These are phyloP conservation scores for Hymenoscyphus fructigenus DNA, from an alignment of 2,329 filamentous ascomycete species.

Conservation along the genomic window DNA sequence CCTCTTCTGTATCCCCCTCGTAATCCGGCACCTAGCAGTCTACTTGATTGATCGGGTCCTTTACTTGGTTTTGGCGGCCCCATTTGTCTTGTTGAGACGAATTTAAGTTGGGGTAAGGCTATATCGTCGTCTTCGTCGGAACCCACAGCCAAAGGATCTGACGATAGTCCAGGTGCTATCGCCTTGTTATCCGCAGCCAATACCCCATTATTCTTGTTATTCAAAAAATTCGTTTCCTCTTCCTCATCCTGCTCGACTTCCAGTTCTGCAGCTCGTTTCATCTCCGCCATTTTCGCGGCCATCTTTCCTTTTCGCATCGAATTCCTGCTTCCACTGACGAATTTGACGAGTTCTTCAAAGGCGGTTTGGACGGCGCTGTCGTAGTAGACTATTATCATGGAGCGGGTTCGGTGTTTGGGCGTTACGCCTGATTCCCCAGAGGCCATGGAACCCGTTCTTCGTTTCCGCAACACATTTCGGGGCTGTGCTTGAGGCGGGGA, in stretches of 20 bases:
- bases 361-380: conserved; percentile 82
- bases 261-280: conserved; percentile 58
- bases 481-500: conserved; percentile 21
- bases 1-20: conserved; percentile 28
- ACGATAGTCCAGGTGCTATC: not conserved
- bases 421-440: conserved; percentile 30
- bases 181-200: conserved; percentile 10
- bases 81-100: conserved; percentile 42
- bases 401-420: conserved; percentile 61
- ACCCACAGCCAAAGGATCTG: not conserved
- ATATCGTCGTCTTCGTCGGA: conserved; percentile 34
- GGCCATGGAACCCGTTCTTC: conserved; percentile 36
- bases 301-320: conserved; percentile 84
- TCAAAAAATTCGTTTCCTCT: conserved; percentile 16
- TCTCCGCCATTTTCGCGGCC: conserved; percentile 71
- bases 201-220: conserved; percentile 4
- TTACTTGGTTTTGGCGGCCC: conserved; percentile 33
- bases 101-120: conserved; percentile 38
- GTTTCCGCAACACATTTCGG: conserved; percentile 30
- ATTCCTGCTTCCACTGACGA: conserved; percentile 77
- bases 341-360: conserved; percentile 80
- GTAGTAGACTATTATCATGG: conserved; percentile 86
- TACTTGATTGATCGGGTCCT: conserved; percentile 16
- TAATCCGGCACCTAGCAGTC: conserved; percentile 25
- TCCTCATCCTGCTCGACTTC: conserved; percentile 49